phyloP scores from a whole-genome alignment of 2,329 filamentous ascomycete species.

The Aspergillus aculeatinus region DNA sequence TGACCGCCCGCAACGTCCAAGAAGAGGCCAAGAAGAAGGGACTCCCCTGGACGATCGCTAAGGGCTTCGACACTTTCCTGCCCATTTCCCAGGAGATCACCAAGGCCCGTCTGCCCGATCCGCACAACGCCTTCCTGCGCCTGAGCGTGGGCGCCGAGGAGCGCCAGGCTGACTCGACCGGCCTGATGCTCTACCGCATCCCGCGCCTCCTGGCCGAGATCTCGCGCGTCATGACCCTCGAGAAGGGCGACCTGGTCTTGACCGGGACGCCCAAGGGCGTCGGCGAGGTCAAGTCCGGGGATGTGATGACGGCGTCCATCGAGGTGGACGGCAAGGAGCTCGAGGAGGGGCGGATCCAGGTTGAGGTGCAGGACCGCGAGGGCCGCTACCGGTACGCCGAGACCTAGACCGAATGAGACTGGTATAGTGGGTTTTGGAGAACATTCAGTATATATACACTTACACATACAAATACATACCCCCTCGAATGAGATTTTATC shows the following conservation, averaged over 20 bases:
- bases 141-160: slow-evolving; percentile 77
- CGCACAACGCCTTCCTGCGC: slow-evolving; percentile 83
- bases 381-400: slow-evolving; percentile 75
- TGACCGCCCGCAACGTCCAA: slow-evolving; percentile 94
- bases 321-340: slow-evolving; percentile 78
- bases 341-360: slow-evolving; percentile 79
- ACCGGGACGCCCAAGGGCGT: slow-evolving; percentile 99
- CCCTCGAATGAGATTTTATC: background rate
- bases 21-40: slow-evolving; percentile 97
- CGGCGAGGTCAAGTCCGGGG: slow-evolving; percentile 77
- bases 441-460: slow-evolving; percentile 10
- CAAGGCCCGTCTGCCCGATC: slow-evolving; percentile 77
- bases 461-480: slow-evolving; percentile 2
- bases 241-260: slow-evolving; percentile 86
- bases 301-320: slow-evolving; percentile 82
- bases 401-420: slow-evolving; percentile 49
- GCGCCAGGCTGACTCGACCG: slow-evolving; percentile 84
- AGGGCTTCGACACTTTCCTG: slow-evolving; percentile 97
- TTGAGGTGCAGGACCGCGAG: slow-evolving; percentile 75
- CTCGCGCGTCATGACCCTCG: slow-evolving; percentile 88
- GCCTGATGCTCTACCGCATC: slow-evolving; percentile 90
- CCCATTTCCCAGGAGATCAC: slow-evolving; percentile 79
- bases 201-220: slow-evolving; percentile 87
- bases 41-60: slow-evolving; percentile 92
- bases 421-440: background rate